Conservation (phyloP, 495 filamentous ascomycete species). For the Aspergillus biplanus region DNA sequence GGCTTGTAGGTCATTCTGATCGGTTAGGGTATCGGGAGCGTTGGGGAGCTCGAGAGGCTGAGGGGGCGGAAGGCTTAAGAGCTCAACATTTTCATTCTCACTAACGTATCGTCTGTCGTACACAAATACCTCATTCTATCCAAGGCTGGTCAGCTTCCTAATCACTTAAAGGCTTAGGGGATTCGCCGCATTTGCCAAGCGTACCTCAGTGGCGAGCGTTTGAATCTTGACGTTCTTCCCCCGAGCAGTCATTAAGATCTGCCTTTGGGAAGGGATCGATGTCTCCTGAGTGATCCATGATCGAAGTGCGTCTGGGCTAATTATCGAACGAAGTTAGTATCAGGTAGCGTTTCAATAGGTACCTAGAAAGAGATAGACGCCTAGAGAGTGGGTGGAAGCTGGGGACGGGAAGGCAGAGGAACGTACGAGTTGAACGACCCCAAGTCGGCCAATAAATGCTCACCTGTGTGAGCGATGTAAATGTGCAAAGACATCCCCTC, state of each 20-base stretch:
- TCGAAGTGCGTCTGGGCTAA: constrained; percentile 69
- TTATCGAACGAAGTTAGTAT: constrained; percentile 15
- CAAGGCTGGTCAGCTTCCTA: constrained; percentile 1
- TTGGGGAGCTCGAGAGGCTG: constrained; percentile 58
- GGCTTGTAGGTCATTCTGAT: constrained; percentile 73
- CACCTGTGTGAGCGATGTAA: constrained; percentile 86
- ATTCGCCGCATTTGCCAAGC: constrained; percentile 21
- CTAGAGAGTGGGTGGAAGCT: constrained; percentile 3
- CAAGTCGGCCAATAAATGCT: constrained; percentile 74
- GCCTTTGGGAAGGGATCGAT: constrained; percentile 66
- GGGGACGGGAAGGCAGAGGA: constrained; percentile 5
- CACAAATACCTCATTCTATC: constrained; percentile 81
- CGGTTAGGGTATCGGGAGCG: constrained; percentile 73
- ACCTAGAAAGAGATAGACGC: constrained; percentile 12
- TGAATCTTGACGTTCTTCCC: constrained; percentile 80
- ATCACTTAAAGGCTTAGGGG: background rate
- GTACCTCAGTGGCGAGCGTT: constrained; percentile 74
- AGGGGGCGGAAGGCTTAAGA: constrained; percentile 59
- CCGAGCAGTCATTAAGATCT: constrained; percentile 81
- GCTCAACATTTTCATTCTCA: constrained; percentile 48
- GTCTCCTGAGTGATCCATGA: constrained; percentile 69
- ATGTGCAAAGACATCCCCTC: constrained; percentile 75
- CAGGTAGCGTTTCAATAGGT: constrained; percentile 22
- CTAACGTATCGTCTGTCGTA: constrained; percentile 73
- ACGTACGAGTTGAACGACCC: constrained; percentile 71